Percentiles rank a stretch among this genome's conserved stretches.
Conservation (phyloP, 768 basidiomycete genomes). For the Tephrocybe sp. region DNA sequence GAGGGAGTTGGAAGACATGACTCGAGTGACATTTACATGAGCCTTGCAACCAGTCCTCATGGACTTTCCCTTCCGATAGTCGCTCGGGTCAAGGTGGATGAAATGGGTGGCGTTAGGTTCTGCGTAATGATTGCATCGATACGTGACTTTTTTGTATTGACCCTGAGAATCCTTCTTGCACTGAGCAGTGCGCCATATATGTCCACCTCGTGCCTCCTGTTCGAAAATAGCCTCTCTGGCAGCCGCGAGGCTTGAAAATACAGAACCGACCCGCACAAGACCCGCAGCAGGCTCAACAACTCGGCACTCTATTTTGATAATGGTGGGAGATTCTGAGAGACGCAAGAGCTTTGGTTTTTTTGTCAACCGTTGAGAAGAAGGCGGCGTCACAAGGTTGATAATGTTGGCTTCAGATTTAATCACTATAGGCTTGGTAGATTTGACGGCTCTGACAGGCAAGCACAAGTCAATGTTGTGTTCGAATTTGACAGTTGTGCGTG, state of each 20-base stretch:
- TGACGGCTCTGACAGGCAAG: no score
- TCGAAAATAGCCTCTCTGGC: constrained; percentile 16
- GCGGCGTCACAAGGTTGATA: no score
- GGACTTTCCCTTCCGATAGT: constrained; percentile 18
- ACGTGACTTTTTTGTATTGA: constrained; percentile 14
- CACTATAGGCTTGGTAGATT: no score
- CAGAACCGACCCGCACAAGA: neutral
- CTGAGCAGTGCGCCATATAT: constrained; percentile 18
- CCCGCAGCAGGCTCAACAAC: neutral
- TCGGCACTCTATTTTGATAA: neutral
- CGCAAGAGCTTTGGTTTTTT: no score
- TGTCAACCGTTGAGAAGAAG: no score
- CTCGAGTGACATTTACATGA: constrained; percentile 20
- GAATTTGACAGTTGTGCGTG: no score
- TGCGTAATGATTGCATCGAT: constrained; percentile 18
- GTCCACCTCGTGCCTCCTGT: constrained; percentile 10
- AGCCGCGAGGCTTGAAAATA: neutral
- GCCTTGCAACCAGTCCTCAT: constrained; percentile 20
- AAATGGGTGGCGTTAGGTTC: constrained; percentile 11
- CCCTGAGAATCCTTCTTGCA: constrained; percentile 8
- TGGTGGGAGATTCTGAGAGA: no score
- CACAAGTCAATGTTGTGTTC: no score
- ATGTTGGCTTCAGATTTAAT: no score
- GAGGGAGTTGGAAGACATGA: constrained; percentile 5
- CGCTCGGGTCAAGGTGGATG: constrained; percentile 16